Base-by-base conservation (phyloP, 2,329 filamentous ascomycete species). In the Chaetomiaceae sp. region DNA sequence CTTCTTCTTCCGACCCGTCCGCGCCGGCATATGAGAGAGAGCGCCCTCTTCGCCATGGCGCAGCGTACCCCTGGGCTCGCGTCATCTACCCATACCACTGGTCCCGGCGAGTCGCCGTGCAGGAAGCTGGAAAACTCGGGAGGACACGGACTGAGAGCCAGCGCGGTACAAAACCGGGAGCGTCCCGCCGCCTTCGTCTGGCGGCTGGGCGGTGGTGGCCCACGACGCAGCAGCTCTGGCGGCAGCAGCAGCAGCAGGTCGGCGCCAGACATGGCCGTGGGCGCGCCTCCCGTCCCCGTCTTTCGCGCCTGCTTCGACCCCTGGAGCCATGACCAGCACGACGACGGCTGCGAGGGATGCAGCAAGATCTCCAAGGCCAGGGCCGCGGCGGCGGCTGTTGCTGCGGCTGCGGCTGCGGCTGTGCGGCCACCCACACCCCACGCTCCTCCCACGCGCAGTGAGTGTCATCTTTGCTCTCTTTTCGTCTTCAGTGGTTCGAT, bases 1-100 rank as follows among this genome's bases (percentile, higher is more conserved):
- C 38, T 58, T 53, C 56, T 59, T 58, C 50, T 59, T 59, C 41
- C 53, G 57, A 54, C 57, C 57, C 32, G 55, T 59, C 7, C 56
- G 57, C 42, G 47, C 53, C 43, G 52, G 54, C 27, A 49, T 55
- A 50, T 59, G 52, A 57, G 45, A n/a, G n/a, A n/a, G n/a, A n/a
- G n/a, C n/a, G n/a, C n/a, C 32, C 34, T 15, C 29, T 39, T 35
- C 32, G 36, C 33, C 38, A 59, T 58, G 55, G 57, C 56, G 55
- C 49, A 48, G 22, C 36, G 11, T 12, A 38, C 47, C 57, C 56
- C 46, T 53, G 55, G 54, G 47, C 52, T 59, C 53, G 52, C 57
- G 57, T 57, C 57, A 59, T 59, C 39, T 20, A n/a, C n/a, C n/a
- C n/a, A n/a, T n/a, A n/a, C n/a, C n/a, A 44, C 44, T 41, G 22